Evolutionary conservation across 768 basidiomycete species (phyloP).

Genomic region (Amylocystis lapponica): DNA sequence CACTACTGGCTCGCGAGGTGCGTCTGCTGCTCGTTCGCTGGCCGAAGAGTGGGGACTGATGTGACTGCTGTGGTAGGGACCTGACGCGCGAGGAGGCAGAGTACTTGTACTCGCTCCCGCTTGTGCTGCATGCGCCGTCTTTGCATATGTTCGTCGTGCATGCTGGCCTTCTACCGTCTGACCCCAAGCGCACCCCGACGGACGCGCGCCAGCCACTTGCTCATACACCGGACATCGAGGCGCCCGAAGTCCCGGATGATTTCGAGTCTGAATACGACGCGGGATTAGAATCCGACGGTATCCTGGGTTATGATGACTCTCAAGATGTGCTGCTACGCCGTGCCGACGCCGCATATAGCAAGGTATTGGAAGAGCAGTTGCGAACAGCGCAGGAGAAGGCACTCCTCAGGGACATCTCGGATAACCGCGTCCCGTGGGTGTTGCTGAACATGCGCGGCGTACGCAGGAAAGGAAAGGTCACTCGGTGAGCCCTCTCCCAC

Average conservation of each 20-base stretch:
- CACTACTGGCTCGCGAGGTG: constrained; percentile 73
- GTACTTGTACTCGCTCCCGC: constrained; percentile 74
- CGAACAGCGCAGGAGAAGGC: constrained; percentile 62
- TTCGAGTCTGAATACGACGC: constrained; percentile 11
- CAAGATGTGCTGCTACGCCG: background rate
- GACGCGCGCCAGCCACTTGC: constrained; percentile 68
- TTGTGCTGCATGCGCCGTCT: constrained; percentile 67
- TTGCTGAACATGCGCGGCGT: constrained; percentile 64
- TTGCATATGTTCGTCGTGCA: constrained; percentile 78
- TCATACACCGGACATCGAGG: constrained; percentile 40
- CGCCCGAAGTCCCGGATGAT: background rate
- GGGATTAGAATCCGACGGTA: background rate
- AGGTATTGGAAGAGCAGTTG: constrained; percentile 21
- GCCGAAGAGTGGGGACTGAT: constrained; percentile 5
- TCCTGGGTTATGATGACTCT: too few species aligned
- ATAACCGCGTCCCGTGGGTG: constrained; percentile 76
- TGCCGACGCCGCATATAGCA: constrained; percentile 1
- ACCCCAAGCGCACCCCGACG: constrained; percentile 48
- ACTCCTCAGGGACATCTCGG: constrained; percentile 61
- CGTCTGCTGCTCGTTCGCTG: constrained; percentile 11
- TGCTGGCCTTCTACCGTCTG: constrained; percentile 72
- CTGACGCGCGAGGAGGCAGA: constrained; percentile 57
- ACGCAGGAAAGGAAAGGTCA: constrained; percentile 32
- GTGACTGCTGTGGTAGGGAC: constrained; percentile 25
- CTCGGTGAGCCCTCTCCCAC: constrained; percentile 25